Base-by-base conservation (phyloP, 768 basidiomycete species). In the Termitomyces sp. region DNA sequence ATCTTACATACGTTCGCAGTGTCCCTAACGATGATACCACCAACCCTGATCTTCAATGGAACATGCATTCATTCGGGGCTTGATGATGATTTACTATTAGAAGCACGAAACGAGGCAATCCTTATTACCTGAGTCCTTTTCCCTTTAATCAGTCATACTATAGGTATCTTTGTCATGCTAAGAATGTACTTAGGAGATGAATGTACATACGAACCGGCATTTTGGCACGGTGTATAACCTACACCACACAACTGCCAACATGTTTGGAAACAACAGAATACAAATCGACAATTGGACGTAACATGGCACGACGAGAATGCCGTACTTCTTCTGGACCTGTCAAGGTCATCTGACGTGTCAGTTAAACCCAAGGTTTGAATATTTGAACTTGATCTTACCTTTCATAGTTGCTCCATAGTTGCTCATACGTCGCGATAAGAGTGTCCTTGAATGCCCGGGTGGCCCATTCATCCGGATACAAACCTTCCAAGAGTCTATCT, bases 1-100 rank as follows among this genome's bases (percentile, higher is more conserved):
- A 55, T 43, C 54, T 32, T 55, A 54, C 38, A 31, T 55, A 43
- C 54, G 40, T 54, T 32, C 17, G 12, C 40, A 55, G 54, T 42
- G 9, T 42, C 31, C 32, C 11, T 42, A 42, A 12, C 29, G 11
- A n/a, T 54, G 36, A 15, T 47, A 47, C 25, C 29, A 48, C 12
- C 29, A 17, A 55, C 29, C 29, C 29, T 38, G 38, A 54, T 31
- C 38, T 38, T 42, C 29, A 11, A 43, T 55, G 11, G 38, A n/a
- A 17, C 15, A n/a, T 31, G 2, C 20, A 17, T 7, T 31, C 38
- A 25, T 40, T 53, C 54, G 40, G 31, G 20, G 4, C 40, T 14
- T 46, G 45, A 37, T 6, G 34, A 31, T 5, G n/a, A 57, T 42
- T 17, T 32, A 55, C 17, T 4, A 55, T 10, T 4, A 42, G 53